A percentile compares a stretch with the other conserved stretches of the same genome.
These are phyloP conservation scores for Myriosclerotinia duriaeana DNA, from an alignment of 2,329 filamentous ascomycete species.

Conservation along the genomic window DNA sequence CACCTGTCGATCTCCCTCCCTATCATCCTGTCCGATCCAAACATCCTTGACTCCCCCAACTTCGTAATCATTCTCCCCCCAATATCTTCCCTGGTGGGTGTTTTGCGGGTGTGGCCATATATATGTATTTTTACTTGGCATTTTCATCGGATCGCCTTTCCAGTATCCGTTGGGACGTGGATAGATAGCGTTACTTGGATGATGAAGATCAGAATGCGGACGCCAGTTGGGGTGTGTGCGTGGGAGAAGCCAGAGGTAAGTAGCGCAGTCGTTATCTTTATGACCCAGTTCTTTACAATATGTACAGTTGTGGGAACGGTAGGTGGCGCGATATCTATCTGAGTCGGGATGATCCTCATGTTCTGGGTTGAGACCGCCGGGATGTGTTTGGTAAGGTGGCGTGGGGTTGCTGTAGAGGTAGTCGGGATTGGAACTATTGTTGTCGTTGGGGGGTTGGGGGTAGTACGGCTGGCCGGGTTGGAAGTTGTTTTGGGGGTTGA, in stretches of 20 bases:
- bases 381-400: neutral
- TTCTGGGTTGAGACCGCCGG: neutral
- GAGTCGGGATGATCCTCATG: constrained; percentile 8
- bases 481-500: neutral
- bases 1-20: neutral
- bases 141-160: neutral
- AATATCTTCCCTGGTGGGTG: neutral
- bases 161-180: neutral
- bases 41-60: neutral
- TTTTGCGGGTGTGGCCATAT: constrained; percentile 11
- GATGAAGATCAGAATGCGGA: neutral
- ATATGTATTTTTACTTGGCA: neutral
- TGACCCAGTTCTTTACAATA: neutral
- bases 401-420: neutral
- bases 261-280: neutral
- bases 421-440: neutral
- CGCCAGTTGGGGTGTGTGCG: neutral
- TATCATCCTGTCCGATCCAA: constrained; percentile 1
- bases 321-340: neutral
- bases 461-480: neutral
- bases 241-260: neutral
- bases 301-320: neutral
- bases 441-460: neutral
- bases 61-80: neutral
- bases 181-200: neutral